Base-by-base conservation (phyloP, 495 filamentous ascomycete genomes). In the Lophiostoma macrostomum region DNA sequence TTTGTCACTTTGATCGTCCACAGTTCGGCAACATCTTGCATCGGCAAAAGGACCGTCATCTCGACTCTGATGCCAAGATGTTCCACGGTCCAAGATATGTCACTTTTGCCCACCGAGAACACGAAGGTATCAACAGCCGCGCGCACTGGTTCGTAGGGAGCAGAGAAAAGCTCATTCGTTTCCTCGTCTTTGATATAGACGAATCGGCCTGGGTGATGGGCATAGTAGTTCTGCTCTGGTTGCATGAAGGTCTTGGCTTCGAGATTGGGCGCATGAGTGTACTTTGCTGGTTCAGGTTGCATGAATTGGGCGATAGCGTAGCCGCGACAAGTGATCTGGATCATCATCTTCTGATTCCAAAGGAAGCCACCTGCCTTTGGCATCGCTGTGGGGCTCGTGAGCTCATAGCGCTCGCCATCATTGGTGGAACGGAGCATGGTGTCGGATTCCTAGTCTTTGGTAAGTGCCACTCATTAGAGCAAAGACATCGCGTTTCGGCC, bases 301-400 rank as follows among this genome's bases (percentile, higher is more conserved):
- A 80, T 79, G 72, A 79, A 80, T 40, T 80, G 77, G 7, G 77
- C 72, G 2, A 72, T 78, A 23, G 77, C 74, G 61, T 76, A 80
- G 25, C 77, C 77, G 24, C 77, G 74, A 55, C 77, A 80, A 44
- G 76, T 79, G 39, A 76, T 69, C 51, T 78, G 76, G 40, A 80
- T 77, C 77, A 80, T 80, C 77, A 80, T 80, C 66, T 71, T 73
- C 65, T 78, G 75, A 58, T 80, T 80, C 77, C 77, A 80, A n/a
- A 80, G 67, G 60, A 80, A 80, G 46, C 71, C 76, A 12, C 67
- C 76, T 10, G 76, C 74, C 66, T 78, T 79, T 54, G 77, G 77
- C 70, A 80, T 61, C 39, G 72, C 76, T 37, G 75, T 78, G n/a
- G 77, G 70, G 55, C 71, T 78, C 25, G 69, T 67, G 46, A 80